Evolutionary conservation across 208 protist species (phyloP).

Genomic region (Trypanosoma conorhini): DNA sequence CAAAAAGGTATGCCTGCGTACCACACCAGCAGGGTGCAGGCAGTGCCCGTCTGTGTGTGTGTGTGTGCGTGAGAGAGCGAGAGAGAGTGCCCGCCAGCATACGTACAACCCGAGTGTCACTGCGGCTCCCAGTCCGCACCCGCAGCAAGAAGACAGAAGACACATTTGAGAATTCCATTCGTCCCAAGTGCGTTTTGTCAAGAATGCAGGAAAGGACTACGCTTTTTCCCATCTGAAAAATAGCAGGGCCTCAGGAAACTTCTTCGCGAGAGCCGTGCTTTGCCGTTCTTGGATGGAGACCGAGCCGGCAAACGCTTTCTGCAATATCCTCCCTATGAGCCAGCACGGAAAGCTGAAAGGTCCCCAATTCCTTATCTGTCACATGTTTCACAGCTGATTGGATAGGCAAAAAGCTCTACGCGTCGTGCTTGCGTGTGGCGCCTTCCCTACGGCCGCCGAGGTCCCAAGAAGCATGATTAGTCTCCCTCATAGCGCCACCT

Average conservation of each 20-base stretch:
- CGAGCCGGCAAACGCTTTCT: background rate
- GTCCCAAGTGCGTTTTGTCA: too few species aligned
- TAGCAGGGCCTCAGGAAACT: background rate
- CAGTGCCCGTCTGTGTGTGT: too few species aligned
- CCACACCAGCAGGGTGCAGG: too few species aligned
- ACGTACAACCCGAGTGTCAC: background rate
- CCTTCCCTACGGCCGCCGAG: background rate
- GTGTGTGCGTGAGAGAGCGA: too few species aligned
- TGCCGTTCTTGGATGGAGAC: background rate
- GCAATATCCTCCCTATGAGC: background rate
- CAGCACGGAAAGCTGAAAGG: background rate
- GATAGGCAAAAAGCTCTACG: background rate
- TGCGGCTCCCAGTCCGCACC: background rate
- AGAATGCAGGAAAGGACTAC: background rate
- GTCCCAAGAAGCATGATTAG: background rate
- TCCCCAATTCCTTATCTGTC: background rate
- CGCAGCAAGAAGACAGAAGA: background rate
- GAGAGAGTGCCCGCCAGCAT: too few species aligned
- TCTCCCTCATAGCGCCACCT: conserved; percentile 80
- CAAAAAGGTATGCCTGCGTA: too few species aligned
- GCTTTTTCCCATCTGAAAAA: background rate
- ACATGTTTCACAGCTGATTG: background rate
- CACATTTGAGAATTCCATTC: too few species aligned
- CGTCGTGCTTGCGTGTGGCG: background rate
- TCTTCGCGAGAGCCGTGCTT: background rate